phyloP scores from a whole-genome alignment of 768 basidiomycete species.

The Phylloporus sp. region DNA sequence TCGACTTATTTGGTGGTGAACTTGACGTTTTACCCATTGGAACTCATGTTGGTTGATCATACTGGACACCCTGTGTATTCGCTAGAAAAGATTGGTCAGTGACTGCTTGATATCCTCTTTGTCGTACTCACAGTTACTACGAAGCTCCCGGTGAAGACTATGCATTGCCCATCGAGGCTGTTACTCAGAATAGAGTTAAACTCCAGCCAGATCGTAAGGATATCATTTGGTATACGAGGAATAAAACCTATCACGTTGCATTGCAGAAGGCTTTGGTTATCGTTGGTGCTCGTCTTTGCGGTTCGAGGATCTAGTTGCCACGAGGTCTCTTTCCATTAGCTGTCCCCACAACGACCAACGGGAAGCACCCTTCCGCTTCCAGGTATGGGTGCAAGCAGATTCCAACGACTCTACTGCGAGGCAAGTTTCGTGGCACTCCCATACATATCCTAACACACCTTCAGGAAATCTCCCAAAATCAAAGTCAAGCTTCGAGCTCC shows the following conservation, averaged over 20 bases:
- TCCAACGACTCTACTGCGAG: constrained; percentile 46
- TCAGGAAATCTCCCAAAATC: constrained; percentile 80
- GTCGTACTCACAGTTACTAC: constrained; percentile 60
- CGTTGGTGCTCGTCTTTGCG: constrained; percentile 85
- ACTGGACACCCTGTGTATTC: constrained; percentile 76
- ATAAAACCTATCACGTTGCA: constrained; percentile 1
- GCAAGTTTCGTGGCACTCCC: constrained; percentile 35
- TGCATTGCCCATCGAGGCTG: constrained; percentile 85
- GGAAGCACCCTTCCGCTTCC: constrained; percentile 92
- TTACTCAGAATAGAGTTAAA: constrained; percentile 73
- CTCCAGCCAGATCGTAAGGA: constrained; percentile 88
- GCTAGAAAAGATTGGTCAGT: constrained; percentile 73
- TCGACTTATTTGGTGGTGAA: constrained; percentile 93
- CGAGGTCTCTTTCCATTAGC: constrained; percentile 66
- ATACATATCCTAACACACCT: constrained; percentile 3
- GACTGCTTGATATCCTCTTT: neutral
- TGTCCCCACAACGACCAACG: constrained; percentile 77
- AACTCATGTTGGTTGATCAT: constrained; percentile 85
- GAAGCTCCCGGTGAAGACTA: constrained; percentile 81
- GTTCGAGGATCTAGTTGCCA: constrained; percentile 81
- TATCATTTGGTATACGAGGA: neutral
- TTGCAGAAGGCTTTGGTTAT: constrained; percentile 90
- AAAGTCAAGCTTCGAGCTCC: constrained; percentile 86
- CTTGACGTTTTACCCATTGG: constrained; percentile 84
- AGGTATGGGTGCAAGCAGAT: constrained; percentile 84